phyloP scores from a whole-genome alignment of 176 grass and related monocot species.

The Bromus sterilis region DNA sequence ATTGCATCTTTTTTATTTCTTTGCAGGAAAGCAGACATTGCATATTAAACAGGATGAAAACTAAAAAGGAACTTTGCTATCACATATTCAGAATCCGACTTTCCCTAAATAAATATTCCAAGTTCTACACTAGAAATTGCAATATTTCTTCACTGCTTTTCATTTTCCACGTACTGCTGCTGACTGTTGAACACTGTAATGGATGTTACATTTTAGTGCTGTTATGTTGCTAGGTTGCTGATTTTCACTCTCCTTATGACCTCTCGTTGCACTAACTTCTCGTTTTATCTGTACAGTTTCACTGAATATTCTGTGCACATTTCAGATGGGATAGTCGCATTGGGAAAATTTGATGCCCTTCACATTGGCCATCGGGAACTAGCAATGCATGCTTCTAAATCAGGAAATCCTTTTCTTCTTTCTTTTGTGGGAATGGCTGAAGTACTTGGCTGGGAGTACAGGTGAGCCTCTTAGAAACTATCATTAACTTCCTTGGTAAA shows the following conservation, averaged over 20 bases:
- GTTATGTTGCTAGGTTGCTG: neutral
- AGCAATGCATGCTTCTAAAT: slow-evolving; percentile 81
- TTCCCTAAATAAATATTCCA: neutral
- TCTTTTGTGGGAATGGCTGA: slow-evolving; percentile 96
- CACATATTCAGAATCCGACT: neutral
- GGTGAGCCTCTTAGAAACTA: slow-evolving; percentile 35
- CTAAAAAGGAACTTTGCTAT: neutral
- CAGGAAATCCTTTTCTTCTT: slow-evolving; percentile 80
- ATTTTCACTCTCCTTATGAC: neutral
- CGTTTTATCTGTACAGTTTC: slow-evolving; percentile 5
- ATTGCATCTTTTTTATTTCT: neutral
- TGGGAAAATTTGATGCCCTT: slow-evolving; percentile 99
- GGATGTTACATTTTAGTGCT: neutral
- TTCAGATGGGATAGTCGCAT: slow-evolving; percentile 92
- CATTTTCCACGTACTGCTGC: neutral
- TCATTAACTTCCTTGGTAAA: neutral
- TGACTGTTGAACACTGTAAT: neutral
- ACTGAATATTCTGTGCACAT: slow-evolving; percentile 5
- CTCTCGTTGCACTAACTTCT: neutral
- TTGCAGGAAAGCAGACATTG: too few relatives aligned
- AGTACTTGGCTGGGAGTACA: slow-evolving; percentile 93
- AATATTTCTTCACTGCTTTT: neutral
- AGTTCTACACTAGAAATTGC: neutral
- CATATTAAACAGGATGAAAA: neutral
- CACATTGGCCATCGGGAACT: slow-evolving; percentile 91